phyloP scores from a whole-genome alignment of 1,284 basidiomycete species.

The Phenoliferia sp. region DNA sequence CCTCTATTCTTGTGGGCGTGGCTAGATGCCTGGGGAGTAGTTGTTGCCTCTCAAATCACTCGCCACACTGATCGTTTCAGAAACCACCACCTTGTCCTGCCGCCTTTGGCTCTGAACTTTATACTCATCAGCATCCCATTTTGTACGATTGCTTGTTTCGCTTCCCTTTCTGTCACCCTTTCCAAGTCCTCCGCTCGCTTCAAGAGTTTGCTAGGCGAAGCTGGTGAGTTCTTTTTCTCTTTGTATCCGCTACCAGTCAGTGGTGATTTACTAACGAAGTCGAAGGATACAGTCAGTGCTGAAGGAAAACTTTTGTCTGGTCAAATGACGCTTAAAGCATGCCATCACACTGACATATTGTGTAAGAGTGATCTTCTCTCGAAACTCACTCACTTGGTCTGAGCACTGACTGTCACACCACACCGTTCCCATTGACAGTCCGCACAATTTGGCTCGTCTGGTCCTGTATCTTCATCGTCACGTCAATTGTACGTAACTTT shows the following conservation, averaged over 20 bases:
- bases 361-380: no score
- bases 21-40: background rate
- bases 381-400: no score
- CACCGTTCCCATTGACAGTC: background rate
- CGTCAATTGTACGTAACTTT: background rate
- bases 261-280: no score
- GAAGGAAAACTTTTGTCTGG: no score
- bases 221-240: no score
- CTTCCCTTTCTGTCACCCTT: background rate
- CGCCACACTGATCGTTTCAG: background rate
- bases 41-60: background rate
- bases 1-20: background rate
- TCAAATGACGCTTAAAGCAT: no score
- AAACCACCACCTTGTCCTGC: no score
- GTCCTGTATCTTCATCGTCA: background rate
- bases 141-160: background rate
- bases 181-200: background rate
- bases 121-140: background rate
- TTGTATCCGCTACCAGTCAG: no score
- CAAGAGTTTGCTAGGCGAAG: background rate
- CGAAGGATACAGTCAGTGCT: no score
- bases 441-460: background rate
- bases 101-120: background rate
- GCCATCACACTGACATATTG: no score
- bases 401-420: background rate